Conservation (phyloP, 805 yeast species). For the Wickerhamiella spandovensis region DNA sequence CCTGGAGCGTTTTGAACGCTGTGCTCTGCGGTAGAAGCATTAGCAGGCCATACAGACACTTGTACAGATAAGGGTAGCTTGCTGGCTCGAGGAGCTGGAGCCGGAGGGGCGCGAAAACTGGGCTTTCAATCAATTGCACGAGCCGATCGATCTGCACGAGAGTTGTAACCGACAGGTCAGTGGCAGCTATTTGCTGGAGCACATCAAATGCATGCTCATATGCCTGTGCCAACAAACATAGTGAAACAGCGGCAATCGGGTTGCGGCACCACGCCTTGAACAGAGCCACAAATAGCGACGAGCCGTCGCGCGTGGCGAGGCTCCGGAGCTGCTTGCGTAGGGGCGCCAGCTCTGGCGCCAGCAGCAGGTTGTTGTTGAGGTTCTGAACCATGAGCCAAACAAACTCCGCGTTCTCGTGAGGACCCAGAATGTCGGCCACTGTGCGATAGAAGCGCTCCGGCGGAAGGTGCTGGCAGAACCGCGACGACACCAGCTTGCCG, state of each 20-base stretch:
- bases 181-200: conserved; percentile 64
- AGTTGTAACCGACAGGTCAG: conserved; percentile 65
- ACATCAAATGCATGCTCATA: conserved; percentile 81
- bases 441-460: conserved; percentile 76
- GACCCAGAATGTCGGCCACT: conserved; percentile 57
- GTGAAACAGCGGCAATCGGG: conserved; percentile 73
- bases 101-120: conserved; percentile 76
- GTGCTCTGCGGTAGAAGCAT: conserved; percentile 92
- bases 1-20: conserved; percentile 71
- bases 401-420: conserved; percentile 51
- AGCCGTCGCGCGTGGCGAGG: conserved; percentile 49
- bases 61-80: conserved; percentile 63
- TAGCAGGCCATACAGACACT: conserved; percentile 78
- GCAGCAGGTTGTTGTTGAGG: conserved; percentile 69
- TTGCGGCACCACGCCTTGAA: conserved; percentile 89
- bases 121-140: conserved; percentile 83
- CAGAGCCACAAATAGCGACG: conserved; percentile 55
- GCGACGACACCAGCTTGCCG: conserved; percentile 74
- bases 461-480: conserved; percentile 65
- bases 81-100: conserved; percentile 83
- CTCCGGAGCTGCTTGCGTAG: conserved; percentile 54
- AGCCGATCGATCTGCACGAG: conserved; percentile 79
- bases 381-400: conserved; percentile 74
- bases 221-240: conserved; percentile 75
- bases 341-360: conserved; percentile 65